Evolutionary conservation across 139 green algal species (phyloP), one percentile per base, ranked within the genome.

Genomic region (Nannochloris sp.): DNA sequence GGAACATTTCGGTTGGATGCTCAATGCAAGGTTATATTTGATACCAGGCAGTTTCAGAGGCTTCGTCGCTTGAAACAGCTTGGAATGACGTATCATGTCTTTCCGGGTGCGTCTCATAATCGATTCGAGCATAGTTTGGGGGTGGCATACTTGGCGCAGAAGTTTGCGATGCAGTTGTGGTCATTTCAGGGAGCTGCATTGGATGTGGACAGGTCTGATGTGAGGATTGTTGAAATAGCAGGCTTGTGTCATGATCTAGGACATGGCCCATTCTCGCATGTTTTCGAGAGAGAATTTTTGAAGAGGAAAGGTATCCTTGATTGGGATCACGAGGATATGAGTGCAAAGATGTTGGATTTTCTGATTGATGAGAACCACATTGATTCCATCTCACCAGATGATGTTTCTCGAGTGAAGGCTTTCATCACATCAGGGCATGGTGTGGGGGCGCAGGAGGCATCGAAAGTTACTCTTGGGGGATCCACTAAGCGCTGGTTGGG

Each of bases 231-330:
- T 45, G 44, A 51, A 26, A 16, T 67, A 33, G 76, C 86, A 78
- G 91, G 91, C 0, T 73, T 96, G 49, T 92, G 82, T 49, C 91
- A 97, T 58, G 91, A 97, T 69, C 62, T 97, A 36, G 91, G 91
- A 13, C 91, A 97, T 70, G 90, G 88, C 1, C 91, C 91, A 20
- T 97, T 95, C 70, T 82, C 56, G 37, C 91, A 97, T 65, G 83
- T 91, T 9, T 96, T 89, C 60, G 89, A 96, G 25, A 73, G 81
- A 29, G 77, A 84, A 55, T 79, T 96, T 49, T 66, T 92, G 37
- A 62, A 63, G 10, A 56, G 44, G 36, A 79, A 72, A 43, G 76
- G 80, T 26, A 72, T 86, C 43, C 62, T 56, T 8, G 66, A 69
- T 58, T 82, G 78, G 78, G 71, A 77, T 26, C 86, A 93, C 49